Evolutionary conservation across 2,329 filamentous ascomycete species (phyloP).

Genomic region (Beauveria medogensis): DNA sequence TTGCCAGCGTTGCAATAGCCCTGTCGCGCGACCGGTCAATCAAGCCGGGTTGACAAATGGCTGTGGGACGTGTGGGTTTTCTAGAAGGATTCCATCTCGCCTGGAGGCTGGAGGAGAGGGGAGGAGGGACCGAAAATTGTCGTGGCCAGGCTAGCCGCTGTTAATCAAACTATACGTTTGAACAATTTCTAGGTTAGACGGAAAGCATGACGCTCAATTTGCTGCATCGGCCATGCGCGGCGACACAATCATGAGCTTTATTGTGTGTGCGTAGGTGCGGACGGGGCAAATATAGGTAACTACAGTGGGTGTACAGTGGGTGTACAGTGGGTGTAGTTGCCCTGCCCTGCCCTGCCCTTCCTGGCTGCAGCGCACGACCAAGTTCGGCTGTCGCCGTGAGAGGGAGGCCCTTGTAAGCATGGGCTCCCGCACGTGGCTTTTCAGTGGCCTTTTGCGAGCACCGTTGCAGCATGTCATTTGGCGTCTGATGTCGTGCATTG

Average conservation of each 20-base stretch:
- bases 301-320: too few relatives aligned
- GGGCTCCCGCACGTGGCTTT: background rate
- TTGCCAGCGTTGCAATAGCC: background rate
- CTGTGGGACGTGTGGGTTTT: background rate
- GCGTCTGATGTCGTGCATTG: too few relatives aligned
- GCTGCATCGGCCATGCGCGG: background rate
- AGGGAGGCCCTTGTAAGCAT: background rate
- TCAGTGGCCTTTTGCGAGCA: background rate
- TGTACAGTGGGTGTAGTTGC: too few relatives aligned
- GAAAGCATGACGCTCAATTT: background rate
- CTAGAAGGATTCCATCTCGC: conserved; percentile 2
- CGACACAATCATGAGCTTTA: background rate
- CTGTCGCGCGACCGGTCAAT: background rate
- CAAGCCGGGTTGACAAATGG: conserved; percentile 2
- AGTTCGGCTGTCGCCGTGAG: too few relatives aligned
- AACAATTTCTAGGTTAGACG: background rate
- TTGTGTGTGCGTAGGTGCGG: too few relatives aligned
- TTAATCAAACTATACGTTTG: conserved; percentile 7
- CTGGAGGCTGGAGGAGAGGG: background rate
- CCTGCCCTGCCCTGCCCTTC: too few relatives aligned
- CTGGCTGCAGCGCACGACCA: too few relatives aligned
- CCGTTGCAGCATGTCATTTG: background rate
- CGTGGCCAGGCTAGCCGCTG: background rate
- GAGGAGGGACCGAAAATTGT: background rate
- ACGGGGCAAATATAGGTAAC: too few relatives aligned